Evolutionary conservation across 1,284 basidiomycete species (phyloP).

Genomic region (Gymnopus androsaceus): DNA sequence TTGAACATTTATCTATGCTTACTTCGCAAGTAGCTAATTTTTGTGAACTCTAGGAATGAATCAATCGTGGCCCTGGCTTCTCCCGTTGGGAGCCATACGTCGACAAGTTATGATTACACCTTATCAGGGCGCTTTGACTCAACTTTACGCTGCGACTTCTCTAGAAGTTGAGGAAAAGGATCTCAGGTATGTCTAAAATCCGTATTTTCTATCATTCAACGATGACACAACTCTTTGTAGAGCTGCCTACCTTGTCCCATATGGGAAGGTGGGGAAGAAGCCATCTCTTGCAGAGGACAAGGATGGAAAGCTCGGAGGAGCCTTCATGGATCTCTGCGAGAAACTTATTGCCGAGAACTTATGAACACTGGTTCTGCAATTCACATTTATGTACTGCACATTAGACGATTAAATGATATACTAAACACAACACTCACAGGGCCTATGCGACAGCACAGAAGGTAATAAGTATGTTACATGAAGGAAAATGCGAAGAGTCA

Average conservation of each 20-base stretch:
- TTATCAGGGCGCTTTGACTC: conserved; percentile 17
- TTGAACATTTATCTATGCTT: no score
- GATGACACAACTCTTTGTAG: neutral
- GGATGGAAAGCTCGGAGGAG: neutral
- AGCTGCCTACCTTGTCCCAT: neutral
- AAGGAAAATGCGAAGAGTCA: no score
- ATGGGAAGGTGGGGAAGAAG: neutral
- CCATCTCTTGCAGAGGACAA: neutral
- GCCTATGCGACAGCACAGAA: no score
- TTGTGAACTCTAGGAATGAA: no score
- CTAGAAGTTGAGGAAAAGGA: conserved; percentile 19
- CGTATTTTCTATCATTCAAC: neutral
- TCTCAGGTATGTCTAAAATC: conserved; percentile 21
- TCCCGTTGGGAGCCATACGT: neutral
- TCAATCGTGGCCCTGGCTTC: neutral
- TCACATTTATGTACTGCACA: no score
- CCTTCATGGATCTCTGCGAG: neutral
- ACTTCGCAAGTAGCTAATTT: no score
- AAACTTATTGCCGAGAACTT: neutral
- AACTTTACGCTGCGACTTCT: conserved; percentile 19
- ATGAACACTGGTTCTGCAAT: no score
- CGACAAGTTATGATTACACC: conserved; percentile 1
- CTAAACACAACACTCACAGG: no score
- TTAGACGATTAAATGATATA: no score
- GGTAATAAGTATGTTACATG: neutral